Base-by-base conservation (phyloP, 768 basidiomycete species). In the Chlorophyllum brunneum region DNA sequence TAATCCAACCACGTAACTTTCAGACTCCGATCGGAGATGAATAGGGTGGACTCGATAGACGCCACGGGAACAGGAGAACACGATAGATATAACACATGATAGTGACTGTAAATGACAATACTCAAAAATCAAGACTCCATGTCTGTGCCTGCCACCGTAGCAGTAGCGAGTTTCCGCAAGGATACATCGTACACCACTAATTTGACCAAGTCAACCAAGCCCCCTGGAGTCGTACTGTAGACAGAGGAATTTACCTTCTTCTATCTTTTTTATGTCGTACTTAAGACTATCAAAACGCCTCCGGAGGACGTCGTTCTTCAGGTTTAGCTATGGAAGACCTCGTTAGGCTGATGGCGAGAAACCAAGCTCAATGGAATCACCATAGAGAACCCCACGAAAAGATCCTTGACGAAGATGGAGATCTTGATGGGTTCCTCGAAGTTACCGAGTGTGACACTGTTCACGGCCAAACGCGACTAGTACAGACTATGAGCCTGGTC, bases 181-280 rank as follows among this genome's bases (percentile, higher is more conserved):
- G 89, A 89, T 13, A 92, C 81, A 64, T 92, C 90, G 61, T 92
- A 92, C 1, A 92, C 90, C 43, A 92, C 89, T 92, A 56, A 18
- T 51, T 31, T 18, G 23, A 16, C 37, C 22, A 26, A 33, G 29
- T 45, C 51, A 30, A 34, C 58, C 40, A 23, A 44, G 48, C 38
- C 18, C n/a, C 27, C 22, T 26, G 40, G 50, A 33, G 48, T 40
- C 13, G 27, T 30, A 13, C 29, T n/a, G n/a, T n/a, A n/a, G n/a
- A 30, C 23, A 24, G 43, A 45, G 31, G 26, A 7, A 58, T 72
- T 42, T 51, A 80, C 90, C 89, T 83, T 92, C 90, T 70, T 92
- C 89, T 15, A 92, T 86, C 61, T 90, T 91, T 66, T 91, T 91
- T 56, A 92, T 79, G 63, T 91, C 90, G 56, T 92, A 92, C 61